Percentiles rank a stretch among this genome's conserved stretches.
Evolutionary conservation across 1,284 basidiomycete species (phyloP).

Genomic region (Albatrellus sp.): DNA sequence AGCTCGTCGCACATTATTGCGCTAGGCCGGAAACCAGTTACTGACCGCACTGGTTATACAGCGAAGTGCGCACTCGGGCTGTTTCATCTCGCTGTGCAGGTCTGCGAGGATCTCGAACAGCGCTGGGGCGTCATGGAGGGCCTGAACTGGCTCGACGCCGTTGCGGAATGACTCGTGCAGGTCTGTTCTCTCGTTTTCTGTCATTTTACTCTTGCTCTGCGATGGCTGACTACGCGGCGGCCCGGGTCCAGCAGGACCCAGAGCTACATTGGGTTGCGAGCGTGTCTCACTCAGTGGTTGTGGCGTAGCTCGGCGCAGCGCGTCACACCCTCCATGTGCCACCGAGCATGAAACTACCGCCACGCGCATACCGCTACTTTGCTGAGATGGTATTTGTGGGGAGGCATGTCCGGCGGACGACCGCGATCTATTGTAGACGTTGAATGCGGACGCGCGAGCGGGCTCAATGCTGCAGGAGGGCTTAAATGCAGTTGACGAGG

Average conservation of each 20-base stretch:
- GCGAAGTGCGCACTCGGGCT: slow-evolving; percentile 49
- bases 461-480: slow-evolving; percentile 10
- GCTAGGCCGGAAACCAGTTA: slow-evolving; percentile 3
- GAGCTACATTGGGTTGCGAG: slow-evolving; percentile 14
- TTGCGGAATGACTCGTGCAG: slow-evolving; percentile 41
- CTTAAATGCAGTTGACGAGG: neutral
- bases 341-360: slow-evolving; percentile 14
- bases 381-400: slow-evolving; percentile 30
- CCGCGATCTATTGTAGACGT: slow-evolving; percentile 12
- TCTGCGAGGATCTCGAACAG: slow-evolving; percentile 71
- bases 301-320: slow-evolving; percentile 48
- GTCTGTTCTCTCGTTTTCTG: slow-evolving; percentile 2
- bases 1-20: slow-evolving; percentile 1
- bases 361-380: slow-evolving; percentile 40
- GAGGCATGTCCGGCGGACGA: slow-evolving; percentile 16
- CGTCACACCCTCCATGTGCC: slow-evolving; percentile 27
- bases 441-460: slow-evolving; percentile 20
- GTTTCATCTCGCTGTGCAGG: slow-evolving; percentile 86
- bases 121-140: slow-evolving; percentile 63
- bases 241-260: slow-evolving; percentile 10
- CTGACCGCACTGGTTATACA: slow-evolving; percentile 2
- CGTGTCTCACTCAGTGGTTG: slow-evolving; percentile 39
- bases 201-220: slow-evolving; percentile 2
- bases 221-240: slow-evolving; percentile 9
- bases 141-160: slow-evolving; percentile 71